These are phyloP conservation scores for Effrenium voratum DNA, from an alignment of 73 alveolate species.

Conservation along the genomic window DNA sequence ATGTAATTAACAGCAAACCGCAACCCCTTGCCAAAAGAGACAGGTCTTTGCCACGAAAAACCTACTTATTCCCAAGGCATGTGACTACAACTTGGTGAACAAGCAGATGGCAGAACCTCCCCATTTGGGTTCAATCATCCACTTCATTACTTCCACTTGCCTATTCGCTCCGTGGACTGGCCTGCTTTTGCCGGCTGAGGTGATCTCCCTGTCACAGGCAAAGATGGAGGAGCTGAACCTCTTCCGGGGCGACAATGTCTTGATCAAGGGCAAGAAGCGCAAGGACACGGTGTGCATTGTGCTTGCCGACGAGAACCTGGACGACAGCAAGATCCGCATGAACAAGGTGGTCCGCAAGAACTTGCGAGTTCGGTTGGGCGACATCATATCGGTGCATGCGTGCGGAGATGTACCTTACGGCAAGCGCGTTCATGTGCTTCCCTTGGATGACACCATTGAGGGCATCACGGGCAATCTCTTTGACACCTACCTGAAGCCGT, in stretches of 20 bases:
- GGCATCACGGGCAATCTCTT: slow-evolving; percentile 99
- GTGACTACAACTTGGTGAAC: too few relatives aligned
- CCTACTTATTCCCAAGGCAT: too few relatives aligned
- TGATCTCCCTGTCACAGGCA: slow-evolving; percentile 67
- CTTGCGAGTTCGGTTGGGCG: slow-evolving; percentile 98
- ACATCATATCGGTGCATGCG: slow-evolving; percentile 96
- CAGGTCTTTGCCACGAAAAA: too few relatives aligned
- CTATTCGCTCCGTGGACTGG: too few relatives aligned
- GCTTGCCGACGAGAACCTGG: slow-evolving; percentile 97
- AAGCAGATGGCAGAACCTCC: too few relatives aligned
- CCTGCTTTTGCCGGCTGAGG: slow-evolving; percentile 23
- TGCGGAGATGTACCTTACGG: slow-evolving; percentile 98
- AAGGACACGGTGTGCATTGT: slow-evolving; percentile 99
- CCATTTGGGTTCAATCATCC: too few relatives aligned
- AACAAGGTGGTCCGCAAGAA: slow-evolving; percentile 99
- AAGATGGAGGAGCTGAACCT: slow-evolving; percentile 97
- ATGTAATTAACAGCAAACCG: too few relatives aligned
- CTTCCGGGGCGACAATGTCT: slow-evolving; percentile 99
- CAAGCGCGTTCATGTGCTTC: slow-evolving; percentile 98
- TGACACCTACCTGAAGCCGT: slow-evolving; percentile 98
- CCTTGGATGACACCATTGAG: slow-evolving; percentile 99
- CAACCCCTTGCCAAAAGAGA: too few relatives aligned
- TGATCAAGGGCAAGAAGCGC: slow-evolving; percentile 99
- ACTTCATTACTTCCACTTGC: too few relatives aligned
- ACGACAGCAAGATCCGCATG: slow-evolving; percentile 97